A percentile compares a stretch with the other conserved stretches of the same genome.
phyloP scores from a whole-genome alignment of 768 basidiomycete species.

The Leccinellum luteum region DNA sequence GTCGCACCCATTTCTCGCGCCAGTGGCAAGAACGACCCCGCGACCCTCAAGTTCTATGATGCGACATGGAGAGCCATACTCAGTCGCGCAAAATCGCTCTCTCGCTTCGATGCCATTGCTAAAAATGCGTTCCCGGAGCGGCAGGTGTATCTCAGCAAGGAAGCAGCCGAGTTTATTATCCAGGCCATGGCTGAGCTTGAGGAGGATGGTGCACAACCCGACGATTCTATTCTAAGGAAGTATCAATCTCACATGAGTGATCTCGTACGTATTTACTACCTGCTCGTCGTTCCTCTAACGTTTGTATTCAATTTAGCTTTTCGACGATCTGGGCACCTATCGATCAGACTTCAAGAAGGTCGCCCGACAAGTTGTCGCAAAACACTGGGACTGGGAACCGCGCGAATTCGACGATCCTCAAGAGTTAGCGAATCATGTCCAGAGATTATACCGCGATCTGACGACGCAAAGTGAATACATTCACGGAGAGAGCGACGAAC shows the following conservation, averaged over 20 bases:
- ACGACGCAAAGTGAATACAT: not conserved
- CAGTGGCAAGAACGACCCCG: not conserved
- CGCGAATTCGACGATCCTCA: not conserved
- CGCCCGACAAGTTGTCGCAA: not conserved
- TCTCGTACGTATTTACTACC: not conserved
- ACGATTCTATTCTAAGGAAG: not conserved
- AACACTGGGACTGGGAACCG: not conserved
- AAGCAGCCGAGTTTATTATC: not conserved
- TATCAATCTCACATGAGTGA: not conserved
- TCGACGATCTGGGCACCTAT: not conserved
- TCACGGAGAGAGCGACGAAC: not conserved
- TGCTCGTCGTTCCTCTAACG: not conserved
- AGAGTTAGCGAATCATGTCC: not conserved
- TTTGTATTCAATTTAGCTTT: not conserved
- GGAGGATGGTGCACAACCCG: not conserved
- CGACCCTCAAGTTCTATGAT: not conserved
- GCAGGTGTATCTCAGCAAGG: not conserved
- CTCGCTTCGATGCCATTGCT: not conserved
- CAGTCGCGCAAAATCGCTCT: not conserved
- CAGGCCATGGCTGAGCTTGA: not conserved
- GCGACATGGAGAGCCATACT: not conserved
- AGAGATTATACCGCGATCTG: not conserved
- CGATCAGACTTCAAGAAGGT: not conserved
- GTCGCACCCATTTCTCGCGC: not conserved
- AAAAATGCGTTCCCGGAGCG: not conserved